These are phyloP conservation scores for Lotus japonicus DNA, from an alignment of 306 rosid genomes.

Conservation along the genomic window DNA sequence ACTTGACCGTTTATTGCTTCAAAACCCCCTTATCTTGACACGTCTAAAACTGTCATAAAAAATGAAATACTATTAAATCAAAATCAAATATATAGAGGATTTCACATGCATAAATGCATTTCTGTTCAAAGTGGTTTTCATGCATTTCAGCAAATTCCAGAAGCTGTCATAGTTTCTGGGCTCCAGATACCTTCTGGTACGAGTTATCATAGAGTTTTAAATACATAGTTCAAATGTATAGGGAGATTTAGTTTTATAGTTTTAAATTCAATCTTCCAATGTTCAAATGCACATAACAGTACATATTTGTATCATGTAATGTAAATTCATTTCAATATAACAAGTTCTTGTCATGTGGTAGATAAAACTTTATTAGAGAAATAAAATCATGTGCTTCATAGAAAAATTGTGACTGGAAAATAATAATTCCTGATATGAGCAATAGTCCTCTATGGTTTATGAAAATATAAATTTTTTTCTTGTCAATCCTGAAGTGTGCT, in stretches of 20 bases:
- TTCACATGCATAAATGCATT: too few species aligned
- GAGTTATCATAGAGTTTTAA: too few species aligned
- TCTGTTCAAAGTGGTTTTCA: too few species aligned
- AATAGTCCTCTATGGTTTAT: neutral
- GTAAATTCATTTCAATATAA: neutral
- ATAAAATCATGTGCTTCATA: neutral
- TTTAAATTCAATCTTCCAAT: neutral
- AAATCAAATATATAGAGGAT: too few species aligned
- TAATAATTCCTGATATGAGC: neutral
- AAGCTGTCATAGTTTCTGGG: too few species aligned
- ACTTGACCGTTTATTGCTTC: too few species aligned
- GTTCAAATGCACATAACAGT: neutral
- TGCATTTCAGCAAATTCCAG: too few species aligned
- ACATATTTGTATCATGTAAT: neutral
- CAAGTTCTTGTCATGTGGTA: neutral
- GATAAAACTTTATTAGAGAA: neutral
- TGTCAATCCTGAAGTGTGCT: neutral
- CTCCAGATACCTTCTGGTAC: too few species aligned
- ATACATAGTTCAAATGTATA: too few species aligned
- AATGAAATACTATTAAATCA: too few species aligned
- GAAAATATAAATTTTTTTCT: neutral
- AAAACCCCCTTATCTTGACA: too few species aligned
- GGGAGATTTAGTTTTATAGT: neutral
- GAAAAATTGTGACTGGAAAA: neutral
- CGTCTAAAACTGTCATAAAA: too few species aligned